Evolutionary conservation across 1,139 yeast species (phyloP), one percentile per base, ranked within the genome.

Genomic region (Sugiyamaella neomexicana): DNA sequence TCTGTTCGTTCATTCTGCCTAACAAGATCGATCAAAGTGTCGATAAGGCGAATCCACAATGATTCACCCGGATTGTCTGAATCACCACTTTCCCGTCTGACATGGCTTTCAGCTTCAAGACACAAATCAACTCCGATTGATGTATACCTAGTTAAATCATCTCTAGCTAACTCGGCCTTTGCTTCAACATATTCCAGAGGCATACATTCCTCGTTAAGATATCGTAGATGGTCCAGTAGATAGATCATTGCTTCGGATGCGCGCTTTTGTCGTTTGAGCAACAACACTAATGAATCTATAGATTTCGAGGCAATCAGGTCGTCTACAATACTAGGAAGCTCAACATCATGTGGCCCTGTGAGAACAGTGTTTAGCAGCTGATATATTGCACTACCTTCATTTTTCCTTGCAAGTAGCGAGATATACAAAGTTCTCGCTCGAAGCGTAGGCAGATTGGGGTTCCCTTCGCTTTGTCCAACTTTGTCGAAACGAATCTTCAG

Each of bases 211-310:
- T 61, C 62, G 36, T 61, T 60, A 27, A 65, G 50, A 25, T 54
- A 58, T 17, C 61, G 46, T 5, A 71, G 34, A 39, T 68, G 62
- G 37, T 69, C 67, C 3, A 66, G 55, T 29, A 69, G 51, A 50
- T 70, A 67, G n/a, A 68, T 65, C 65, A 71, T 59, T 0, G 74
- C 73, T 50, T 71, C 74, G 0, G 64, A 47, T 6, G 58, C 50
- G 9, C 72, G 61, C 4, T 56, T 61, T 44, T 59, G 64, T 2
- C 72, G 58, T 31, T 60, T 39, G 31, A 71, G 55, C 5, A 71
- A 46, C 13, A 65, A 40, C 2, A 68, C 65, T 17, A 71, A 58
- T 2, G 68, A 62, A 47, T 70, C 73, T 3, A 66, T 61, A 10
- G 65, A 64, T 6, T 62, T 60, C 8, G 62, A 47, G 23, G 57